Base-by-base conservation (phyloP, 495 filamentous ascomycete species). In the Corynascus novoguineensis region DNA sequence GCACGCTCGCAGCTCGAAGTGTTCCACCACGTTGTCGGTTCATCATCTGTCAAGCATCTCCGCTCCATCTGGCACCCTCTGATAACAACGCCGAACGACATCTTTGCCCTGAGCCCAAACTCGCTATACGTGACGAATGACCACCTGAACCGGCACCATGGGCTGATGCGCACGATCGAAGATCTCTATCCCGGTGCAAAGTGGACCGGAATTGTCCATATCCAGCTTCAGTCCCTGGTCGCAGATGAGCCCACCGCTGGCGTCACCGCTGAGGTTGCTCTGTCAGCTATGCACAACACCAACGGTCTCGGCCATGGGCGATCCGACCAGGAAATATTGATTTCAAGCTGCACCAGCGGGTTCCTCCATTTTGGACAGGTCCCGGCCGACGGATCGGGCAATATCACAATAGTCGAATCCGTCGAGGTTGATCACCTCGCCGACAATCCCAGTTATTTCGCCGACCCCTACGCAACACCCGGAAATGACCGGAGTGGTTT, bases 121-220 rank as follows among this genome's bases (percentile, higher is more conserved):
- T 76, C 77, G 0, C 72, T 85, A 64, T 81, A 80, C 60, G 75
- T 83, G 5, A 85, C 81, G 6, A 86, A 86, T 59, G 83, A 85
- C 62, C 82, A 86, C 59, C 72, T 65, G 60, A 75, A 84, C 62
- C 69, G 70, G 11, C 68, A 59, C 11, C 57, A 75, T 0, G 80
- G 81, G 0, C 8, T 66, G 5, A 65, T 75, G 68, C 76, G 82
- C 1, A 9, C 65, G 0, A 0, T 83, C 12, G 75, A 77, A 58
- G 70, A 73, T 11, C 0, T 72, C 1, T 71, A 77, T 46, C 14
- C 64, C 9, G 55, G 68, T 17, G 64, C 67, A 5, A 59, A 60
- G 44, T 72, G 58, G 75, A 75, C 60, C 58, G 70, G 63, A 11
- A 50, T 64, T 1, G 44, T 76, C 19, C 68, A 73, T 10, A 17